Evolutionary conservation across 1,139 yeast species (phyloP), one percentile per base, ranked within the genome.

Genomic region (Groenewaldozyma sp.): DNA sequence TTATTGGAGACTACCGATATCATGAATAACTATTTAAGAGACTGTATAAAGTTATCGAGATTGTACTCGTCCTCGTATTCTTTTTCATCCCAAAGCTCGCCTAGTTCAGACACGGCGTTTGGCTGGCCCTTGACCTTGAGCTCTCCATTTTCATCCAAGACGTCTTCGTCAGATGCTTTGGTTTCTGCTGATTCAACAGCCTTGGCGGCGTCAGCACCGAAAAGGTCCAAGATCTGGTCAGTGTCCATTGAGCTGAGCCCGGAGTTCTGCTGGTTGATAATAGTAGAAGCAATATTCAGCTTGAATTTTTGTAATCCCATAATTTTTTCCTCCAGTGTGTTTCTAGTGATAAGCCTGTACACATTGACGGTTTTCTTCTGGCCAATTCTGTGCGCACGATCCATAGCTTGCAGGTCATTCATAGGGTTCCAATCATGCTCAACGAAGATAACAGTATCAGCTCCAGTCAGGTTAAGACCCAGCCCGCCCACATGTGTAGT

Each of bases 391-490:
- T 93, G 99, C 0, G 98, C 98, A 56, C 99, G 73, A 59, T 93
- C 99, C 99, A 93, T 93, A 0, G 99, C 99, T 60, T 93, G 99
- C 45, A 93, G 69, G 67, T 93, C 99, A 57, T 87, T 91, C 99
- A 93, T 93, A 19, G 99, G 98, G 59, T 93, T 93, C 99, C 99
- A 93, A 62, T 93, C 99, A 57, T 93, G 99, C 57, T 93, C 99
- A 29, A 93, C 94, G 64, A 93, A 93, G 11, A 93, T 91, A 38
- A 93, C 99, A 0, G 98, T 93, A 58, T 93, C 99, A 0, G 98
- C 98, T 47, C 99, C 98, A 0, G 99, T 93, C 59, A 93, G 71
- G 58, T 93, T 93, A 55, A 93, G 76, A 10, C 99, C 99, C 45
- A 93, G 71, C 19, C 99, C 99, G 58, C 99, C 99, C 35, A 93